Evolutionary conservation across 805 yeast genomes (phyloP), one percentile per base, ranked within the genome.

Genomic region (Pichia occidentalis): DNA sequence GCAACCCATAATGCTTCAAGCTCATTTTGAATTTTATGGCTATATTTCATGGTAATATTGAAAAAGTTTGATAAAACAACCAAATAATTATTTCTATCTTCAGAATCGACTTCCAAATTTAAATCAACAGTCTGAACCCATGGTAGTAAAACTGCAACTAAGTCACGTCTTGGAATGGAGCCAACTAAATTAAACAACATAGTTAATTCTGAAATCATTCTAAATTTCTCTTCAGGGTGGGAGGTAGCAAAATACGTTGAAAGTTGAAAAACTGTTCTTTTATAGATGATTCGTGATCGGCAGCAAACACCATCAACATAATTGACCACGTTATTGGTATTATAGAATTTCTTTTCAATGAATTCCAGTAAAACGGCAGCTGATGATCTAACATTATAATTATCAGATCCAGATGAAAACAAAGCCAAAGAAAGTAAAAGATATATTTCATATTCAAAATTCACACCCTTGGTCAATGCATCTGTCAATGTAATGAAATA

Each of bases 1-100:
- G 97, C 90, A 5, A 85, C 86, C 99, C 99, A 92, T 17, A 92
- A 60, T 0, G 95, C 95, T 56, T 88, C 97, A 9, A 92, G 85
- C 50, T 87, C 97, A 50, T 81, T 82, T 30, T 85, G 85, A 48
- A 85, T 76, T 11, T 68, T 66, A 32, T 80, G 79, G 36, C 88
- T 76, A 49, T 80, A 84, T 42, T 76, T 76, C 25, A 86, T 76
- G 0, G 97, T 86, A 27, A 92, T 80, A 48, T 85, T 97, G 56
- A 88, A 76, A 38, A 90, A 61, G 46, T 88, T 87, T 44, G 73
- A 74, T 47, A 90, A 52, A 2, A 86, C 85, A 94, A 88, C 85
- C 34, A 70, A 56, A 1, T 74, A 64, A 18, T 54, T 48, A 12
- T 46, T 70, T 18, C 65, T 30, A 18, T 43, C 45, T 5, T 60